Base-by-base conservation (phyloP, 2,329 filamentous ascomycete genomes). In the Penicillium fuscoglaucum region DNA sequence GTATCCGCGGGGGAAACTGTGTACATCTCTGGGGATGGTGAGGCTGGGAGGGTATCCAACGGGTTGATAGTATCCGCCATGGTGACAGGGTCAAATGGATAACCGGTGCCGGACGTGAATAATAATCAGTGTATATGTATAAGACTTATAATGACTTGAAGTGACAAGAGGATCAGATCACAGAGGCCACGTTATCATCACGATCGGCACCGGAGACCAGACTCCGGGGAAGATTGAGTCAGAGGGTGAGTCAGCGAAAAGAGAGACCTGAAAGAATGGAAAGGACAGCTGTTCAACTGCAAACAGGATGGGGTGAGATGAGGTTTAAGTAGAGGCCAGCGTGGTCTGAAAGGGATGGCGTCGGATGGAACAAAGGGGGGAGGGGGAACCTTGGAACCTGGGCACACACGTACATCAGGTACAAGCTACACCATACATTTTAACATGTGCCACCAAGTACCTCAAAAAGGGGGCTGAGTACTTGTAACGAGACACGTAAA, bases 1-100 rank as follows among this genome's bases (percentile, higher is more conserved):
- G 76, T 78, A 52, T 76, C 75, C 26, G 74, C 70, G 21, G 76
- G 76, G 43, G 74, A 77, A 64, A 78, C 70, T 41, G 76, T 78
- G 39, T 72, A 69, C n/a, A 72, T 62, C 44, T 76, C 74, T 21
- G 72, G 61, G 8, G 60, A 68, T 4, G 74, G 72, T 6, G 70
- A 68, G 44, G 61, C 59, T 26, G 73, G 66, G 55, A 76, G 58
- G 7, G 72, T 70, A 57, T 73, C 69, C 56, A 72, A 63, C 17
- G 69, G 66, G 40, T 70, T 68, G 51, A 72, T 74, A 29, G 62
- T 64, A 57, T 72, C 66, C 59, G 74, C 70, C 74, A 76, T 74
- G 28, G 54, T 52, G 47, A 52, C 40, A 52, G 43, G 40, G 48
- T 57, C 54, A 52, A 58, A 40, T 54, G 48, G 58, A 63, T 64